These are phyloP conservation scores for Boletus semigastroideus DNA, from an alignment of 1,284 basidiomycete genomes.

Conservation along the genomic window DNA sequence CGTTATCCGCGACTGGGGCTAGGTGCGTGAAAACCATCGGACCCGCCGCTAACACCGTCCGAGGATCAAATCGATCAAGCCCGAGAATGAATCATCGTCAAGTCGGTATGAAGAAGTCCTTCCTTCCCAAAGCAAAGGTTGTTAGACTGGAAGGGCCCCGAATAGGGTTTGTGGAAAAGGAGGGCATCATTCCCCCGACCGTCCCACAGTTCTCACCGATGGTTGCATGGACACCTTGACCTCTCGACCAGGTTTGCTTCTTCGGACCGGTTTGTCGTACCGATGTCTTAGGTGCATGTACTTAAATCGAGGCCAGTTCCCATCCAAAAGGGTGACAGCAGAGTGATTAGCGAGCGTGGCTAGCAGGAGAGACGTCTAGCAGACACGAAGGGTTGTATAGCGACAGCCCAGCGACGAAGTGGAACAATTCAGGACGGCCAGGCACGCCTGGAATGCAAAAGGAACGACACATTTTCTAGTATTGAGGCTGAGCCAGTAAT, in stretches of 20 bases:
- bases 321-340: slow-evolving; percentile 23
- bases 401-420: background rate
- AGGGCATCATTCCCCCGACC: background rate
- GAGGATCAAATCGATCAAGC: slow-evolving; percentile 11
- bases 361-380: background rate
- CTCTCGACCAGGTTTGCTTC: background rate
- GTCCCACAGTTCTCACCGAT: slow-evolving; percentile 11
- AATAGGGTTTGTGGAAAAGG: slow-evolving; percentile 5
- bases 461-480: slow-evolving; percentile 4
- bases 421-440: slow-evolving; percentile 1
- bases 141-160: background rate
- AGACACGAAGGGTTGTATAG: background rate
- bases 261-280: slow-evolving; percentile 14
- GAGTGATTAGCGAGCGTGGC: background rate
- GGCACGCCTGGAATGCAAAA: slow-evolving; percentile 11
- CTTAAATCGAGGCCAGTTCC: slow-evolving; percentile 10
- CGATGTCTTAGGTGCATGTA: background rate
- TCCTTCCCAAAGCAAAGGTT: background rate
- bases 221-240: slow-evolving; percentile 8
- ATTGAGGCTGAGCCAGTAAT: slow-evolving; percentile 18
- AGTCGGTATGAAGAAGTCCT: background rate
- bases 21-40: background rate
- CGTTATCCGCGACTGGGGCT: background rate
- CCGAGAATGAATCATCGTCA: background rate
- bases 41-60: slow-evolving; percentile 1